Percentiles rank a stretch among this genome's conserved stretches.
phyloP scores from a whole-genome alignment of 352 stramenopile species.

The Globisporangium cederbergense region DNA sequence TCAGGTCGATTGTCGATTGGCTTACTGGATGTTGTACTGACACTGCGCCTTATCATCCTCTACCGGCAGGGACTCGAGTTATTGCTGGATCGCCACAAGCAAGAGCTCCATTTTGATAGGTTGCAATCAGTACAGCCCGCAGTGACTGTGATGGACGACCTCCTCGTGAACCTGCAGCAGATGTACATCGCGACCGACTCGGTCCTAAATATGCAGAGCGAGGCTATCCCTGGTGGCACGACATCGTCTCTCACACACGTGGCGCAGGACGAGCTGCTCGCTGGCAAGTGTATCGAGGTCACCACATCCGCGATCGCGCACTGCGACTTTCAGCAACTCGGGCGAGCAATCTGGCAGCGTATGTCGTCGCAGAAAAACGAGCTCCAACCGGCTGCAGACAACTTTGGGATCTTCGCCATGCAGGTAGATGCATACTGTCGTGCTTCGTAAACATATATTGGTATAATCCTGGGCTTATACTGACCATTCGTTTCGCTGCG shows the following conservation, averaged over 20 bases:
- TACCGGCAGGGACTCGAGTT: neutral
- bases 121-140: neutral
- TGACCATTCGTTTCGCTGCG: neutral
- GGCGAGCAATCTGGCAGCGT: slow-evolving; percentile 1
- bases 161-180: neutral
- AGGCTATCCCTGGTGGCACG: neutral
- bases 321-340: slow-evolving; percentile 12
- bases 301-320: neutral
- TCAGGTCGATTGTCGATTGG: neutral
- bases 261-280: neutral
- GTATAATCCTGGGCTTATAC: neutral
- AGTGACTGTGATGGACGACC: neutral
- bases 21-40: neutral
- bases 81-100: neutral
- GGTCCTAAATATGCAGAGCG: neutral
- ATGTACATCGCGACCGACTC: neutral
- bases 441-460: neutral
- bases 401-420: neutral
- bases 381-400: neutral
- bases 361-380: neutral
- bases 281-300: slow-evolving; percentile 5
- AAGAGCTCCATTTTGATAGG: neutral
- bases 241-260: neutral
- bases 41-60: too few relatives aligned
- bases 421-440: neutral